These are phyloP conservation scores for Wolfiporia cocos DNA, from an alignment of 1,284 basidiomycete species.

Conservation along the genomic window DNA sequence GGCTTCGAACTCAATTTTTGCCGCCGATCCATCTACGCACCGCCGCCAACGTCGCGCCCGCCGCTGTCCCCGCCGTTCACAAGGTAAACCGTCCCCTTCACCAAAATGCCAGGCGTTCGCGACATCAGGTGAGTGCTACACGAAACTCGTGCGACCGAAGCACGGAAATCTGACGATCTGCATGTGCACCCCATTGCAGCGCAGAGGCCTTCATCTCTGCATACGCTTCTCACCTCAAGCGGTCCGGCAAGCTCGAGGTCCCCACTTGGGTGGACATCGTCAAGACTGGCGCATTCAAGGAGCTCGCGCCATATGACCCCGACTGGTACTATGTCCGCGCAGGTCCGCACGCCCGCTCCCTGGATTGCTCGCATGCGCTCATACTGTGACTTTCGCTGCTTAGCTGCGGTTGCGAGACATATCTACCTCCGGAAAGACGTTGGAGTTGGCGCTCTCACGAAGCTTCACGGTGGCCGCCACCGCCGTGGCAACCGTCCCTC, in stretches of 20 bases:
- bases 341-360: slow-evolving; percentile 49
- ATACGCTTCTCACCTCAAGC: slow-evolving; percentile 92
- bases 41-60: slow-evolving; percentile 31
- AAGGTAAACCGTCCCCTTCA: slow-evolving; percentile 32
- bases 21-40: slow-evolving; percentile 32
- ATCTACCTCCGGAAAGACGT: slow-evolving; percentile 99
- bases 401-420: slow-evolving; percentile 96
- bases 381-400: not conserved
- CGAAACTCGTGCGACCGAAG: slow-evolving; percentile 1
- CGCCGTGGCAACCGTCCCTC: slow-evolving; percentile 93
- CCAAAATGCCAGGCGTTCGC: slow-evolving; percentile 88
- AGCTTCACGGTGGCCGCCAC: slow-evolving; percentile 96
- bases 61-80: slow-evolving; percentile 39
- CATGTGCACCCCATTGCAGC: slow-evolving; percentile 32
- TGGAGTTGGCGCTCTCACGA: slow-evolving; percentile 92
- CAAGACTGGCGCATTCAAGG: slow-evolving; percentile 98
- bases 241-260: slow-evolving; percentile 97
- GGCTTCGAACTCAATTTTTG: slow-evolving; percentile 30
- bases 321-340: slow-evolving; percentile 99
- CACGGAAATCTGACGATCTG: slow-evolving; percentile 2
- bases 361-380: not conserved
- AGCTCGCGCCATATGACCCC: slow-evolving; percentile 97
- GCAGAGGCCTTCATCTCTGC: slow-evolving; percentile 89
- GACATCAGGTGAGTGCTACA: slow-evolving; percentile 70
- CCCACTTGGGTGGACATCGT: slow-evolving; percentile 99